These are phyloP conservation scores for Trebouxia gelatinosa DNA, from an alignment of 163 green algal genomes.

Conservation along the genomic window DNA sequence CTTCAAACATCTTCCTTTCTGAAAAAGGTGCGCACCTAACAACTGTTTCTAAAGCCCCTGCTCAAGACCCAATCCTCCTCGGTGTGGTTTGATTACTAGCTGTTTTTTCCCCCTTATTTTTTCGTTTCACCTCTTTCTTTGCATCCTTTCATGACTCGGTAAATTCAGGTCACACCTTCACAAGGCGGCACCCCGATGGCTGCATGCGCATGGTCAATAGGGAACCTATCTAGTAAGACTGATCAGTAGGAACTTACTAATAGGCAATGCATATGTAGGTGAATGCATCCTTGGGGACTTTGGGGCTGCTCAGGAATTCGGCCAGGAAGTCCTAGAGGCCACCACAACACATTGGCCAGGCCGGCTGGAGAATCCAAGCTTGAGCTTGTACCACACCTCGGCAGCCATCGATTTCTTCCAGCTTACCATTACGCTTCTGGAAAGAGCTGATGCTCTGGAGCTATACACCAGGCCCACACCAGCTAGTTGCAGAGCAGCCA, in stretches of 20 bases:
- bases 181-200: too few species aligned
- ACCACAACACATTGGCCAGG: neutral
- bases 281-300: slow-evolving; percentile 16
- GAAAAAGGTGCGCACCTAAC: slow-evolving; percentile 18
- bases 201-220: too few species aligned
- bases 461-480: neutral
- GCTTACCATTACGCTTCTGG: neutral
- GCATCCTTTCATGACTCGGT: too few species aligned
- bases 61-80: neutral
- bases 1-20: neutral
- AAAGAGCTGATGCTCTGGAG: neutral
- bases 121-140: too few species aligned
- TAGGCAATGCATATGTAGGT: slow-evolving; percentile 9
- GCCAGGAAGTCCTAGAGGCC: neutral
- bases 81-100: neutral
- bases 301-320: neutral
- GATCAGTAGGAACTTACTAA: neutral
- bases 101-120: neutral
- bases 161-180: too few species aligned
- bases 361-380: neutral
- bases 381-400: neutral
- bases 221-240: too few species aligned
- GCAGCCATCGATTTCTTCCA: neutral
- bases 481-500: neutral
- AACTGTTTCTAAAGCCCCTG: too few species aligned